Base-by-base conservation (phyloP, 495 filamentous ascomycete species). In the Hypoxylon rickii region DNA sequence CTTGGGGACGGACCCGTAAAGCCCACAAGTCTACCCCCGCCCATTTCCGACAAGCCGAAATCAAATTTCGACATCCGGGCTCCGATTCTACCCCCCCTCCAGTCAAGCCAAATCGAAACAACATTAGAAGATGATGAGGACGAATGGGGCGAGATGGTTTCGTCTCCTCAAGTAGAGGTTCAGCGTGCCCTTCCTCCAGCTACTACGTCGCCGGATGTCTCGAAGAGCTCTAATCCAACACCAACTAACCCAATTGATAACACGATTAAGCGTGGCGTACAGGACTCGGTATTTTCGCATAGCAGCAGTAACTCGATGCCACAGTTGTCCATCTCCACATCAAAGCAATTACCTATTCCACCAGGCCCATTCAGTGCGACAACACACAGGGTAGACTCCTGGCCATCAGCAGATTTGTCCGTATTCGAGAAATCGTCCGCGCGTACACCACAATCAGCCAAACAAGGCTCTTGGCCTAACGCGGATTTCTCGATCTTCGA, bases 71-170 rank as follows among this genome's bases (percentile, higher is more conserved):
- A 26, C 8, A 18, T 20, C 6, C 7, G 32, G 4, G 24, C 29
- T 4, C 7, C 39, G 5, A 13, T 43, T 16, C 42, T 18, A 38
- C 22, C 20, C 22, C 31, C 24, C 3, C 13, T 26, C 10, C 24
- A 50, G 5, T 19, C 34, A 31, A 39, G 8, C 2, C 22, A 52
- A 6, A 50, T 22, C 22, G 39, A 46, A 18, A 10, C 29, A 11
- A 22, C 12, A 21, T 7, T 31, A 0, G 72, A 73, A 12, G 70
- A 73, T n/a, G 72, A 79, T 11, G 78, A 75, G 4, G 76, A 79
- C 50, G 77, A 79, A 17, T 82, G 79, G 79, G 79, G 79, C 11
- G 79, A 82, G 49, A 79, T 82, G 78, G 70, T 82, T 1, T 72
- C 74, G 7, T 80, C 79, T 1, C 78, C 79, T 20, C 51, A 51